Conservation (phyloP, 345 rosid genomes). For the Sonneratia caseolaris region DNA sequence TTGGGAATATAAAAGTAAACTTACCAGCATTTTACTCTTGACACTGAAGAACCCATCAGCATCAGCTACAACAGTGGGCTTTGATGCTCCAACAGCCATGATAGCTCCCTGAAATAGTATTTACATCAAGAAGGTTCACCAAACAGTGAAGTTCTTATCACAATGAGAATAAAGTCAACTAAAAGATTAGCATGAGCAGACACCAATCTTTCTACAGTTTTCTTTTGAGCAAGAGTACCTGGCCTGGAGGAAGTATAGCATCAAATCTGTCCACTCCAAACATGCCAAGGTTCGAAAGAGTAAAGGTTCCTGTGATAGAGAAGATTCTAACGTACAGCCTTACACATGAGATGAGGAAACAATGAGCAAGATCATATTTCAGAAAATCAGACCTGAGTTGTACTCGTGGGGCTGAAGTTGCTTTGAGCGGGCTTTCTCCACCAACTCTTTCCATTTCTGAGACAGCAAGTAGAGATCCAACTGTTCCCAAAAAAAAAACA, state of each 20-base stretch:
- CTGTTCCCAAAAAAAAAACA: constrained; percentile 22
- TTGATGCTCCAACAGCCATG: constrained; percentile 98
- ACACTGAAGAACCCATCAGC: constrained; percentile 84
- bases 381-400: constrained; percentile 53
- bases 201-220: background rate
- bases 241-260: constrained; percentile 97
- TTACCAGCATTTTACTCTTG: constrained; percentile 81
- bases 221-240: constrained; percentile 29
- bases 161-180: background rate
- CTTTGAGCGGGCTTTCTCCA: constrained; percentile 77
- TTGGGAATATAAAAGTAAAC: constrained; percentile 8
- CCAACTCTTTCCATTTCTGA: constrained; percentile 94
- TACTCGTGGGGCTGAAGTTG: constrained; percentile 92
- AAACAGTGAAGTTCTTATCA: constrained; percentile 11
- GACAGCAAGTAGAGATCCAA: constrained; percentile 83
- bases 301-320: constrained; percentile 67
- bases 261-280: constrained; percentile 95
- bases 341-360: background rate
- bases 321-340: background rate
- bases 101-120: constrained; percentile 75
- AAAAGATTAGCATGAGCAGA: background rate
- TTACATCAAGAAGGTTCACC: background rate
- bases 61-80: constrained; percentile 82
- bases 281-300: constrained; percentile 90
- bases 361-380: background rate